A percentile compares a stretch with the other conserved stretches of the same genome.
These are phyloP conservation scores for Mycena indigotica DNA, from an alignment of 768 basidiomycete genomes.

Conservation along the genomic window DNA sequence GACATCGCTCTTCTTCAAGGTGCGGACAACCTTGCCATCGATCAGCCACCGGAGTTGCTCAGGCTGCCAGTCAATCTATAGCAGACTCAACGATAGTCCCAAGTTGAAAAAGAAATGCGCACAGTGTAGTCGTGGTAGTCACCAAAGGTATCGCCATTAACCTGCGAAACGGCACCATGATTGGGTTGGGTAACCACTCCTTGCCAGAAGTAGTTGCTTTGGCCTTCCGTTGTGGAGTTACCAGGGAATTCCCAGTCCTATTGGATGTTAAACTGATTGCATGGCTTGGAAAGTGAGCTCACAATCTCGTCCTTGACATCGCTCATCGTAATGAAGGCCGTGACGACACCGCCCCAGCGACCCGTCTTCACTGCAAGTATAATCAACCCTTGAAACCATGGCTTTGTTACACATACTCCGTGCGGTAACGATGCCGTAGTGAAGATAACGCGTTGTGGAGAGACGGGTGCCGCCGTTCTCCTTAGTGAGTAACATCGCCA, in stretches of 20 bases:
- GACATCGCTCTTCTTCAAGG: conserved; percentile 61
- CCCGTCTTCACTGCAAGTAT: conserved; percentile 67
- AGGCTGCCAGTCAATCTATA: conserved; percentile 80
- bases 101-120: conserved; percentile 28
- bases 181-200: conserved; percentile 51
- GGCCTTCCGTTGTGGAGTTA: conserved; percentile 58
- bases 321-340: conserved; percentile 85
- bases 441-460: conserved; percentile 78
- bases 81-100: not conserved
- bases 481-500: conserved; percentile 69
- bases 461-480: conserved; percentile 75
- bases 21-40: conserved; percentile 73
- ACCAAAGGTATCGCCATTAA: conserved; percentile 61
- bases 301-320: conserved; percentile 79
- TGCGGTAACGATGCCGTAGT: conserved; percentile 78
- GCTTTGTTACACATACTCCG: conserved; percentile 41
- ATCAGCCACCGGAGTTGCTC: conserved; percentile 65
- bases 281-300: not conserved
- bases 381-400: not conserved
- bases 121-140: conserved; percentile 82
- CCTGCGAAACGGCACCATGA: conserved; percentile 50
- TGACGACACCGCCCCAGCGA: conserved; percentile 79
- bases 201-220: conserved; percentile 84
- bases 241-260: conserved; percentile 84
- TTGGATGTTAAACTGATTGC: not conserved